Percentiles rank a stretch among this genome's conserved stretches.
Conservation (phyloP, 352 stramenopile species). For the Phytophthora sansomeana region DNA sequence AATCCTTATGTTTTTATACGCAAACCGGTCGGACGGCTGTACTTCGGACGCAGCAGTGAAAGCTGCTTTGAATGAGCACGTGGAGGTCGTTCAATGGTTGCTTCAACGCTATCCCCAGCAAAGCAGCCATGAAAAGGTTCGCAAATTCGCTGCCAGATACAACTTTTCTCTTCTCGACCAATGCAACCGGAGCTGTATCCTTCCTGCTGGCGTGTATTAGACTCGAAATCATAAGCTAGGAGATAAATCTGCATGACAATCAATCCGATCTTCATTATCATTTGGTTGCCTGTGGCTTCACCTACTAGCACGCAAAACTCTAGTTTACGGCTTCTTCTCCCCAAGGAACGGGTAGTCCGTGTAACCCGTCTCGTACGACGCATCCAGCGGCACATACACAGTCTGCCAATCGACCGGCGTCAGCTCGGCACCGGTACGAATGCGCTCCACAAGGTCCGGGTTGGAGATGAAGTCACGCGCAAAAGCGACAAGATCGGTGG, state of each 20-base stretch:
- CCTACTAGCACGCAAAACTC: neutral
- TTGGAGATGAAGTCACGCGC: conserved; percentile 73
- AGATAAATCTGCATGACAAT: neutral
- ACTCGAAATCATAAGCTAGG: neutral
- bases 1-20: conserved; percentile 44
- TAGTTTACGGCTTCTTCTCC: neutral
- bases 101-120: conserved; percentile 43
- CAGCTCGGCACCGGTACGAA: conserved; percentile 43
- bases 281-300: too few relatives aligned
- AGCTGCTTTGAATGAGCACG: conserved; percentile 36
- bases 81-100: conserved; percentile 44
- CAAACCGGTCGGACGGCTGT: conserved; percentile 31
- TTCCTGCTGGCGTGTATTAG: conserved; percentile 16
- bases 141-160: conserved; percentile 36
- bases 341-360: conserved; percentile 49
- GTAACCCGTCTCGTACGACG: conserved; percentile 42
- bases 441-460: conserved; percentile 61
- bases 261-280: neutral
- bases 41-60: conserved; percentile 36
- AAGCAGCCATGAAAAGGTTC: conserved; percentile 31
- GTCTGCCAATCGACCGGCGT: conserved; percentile 40
- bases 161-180: conserved; percentile 41
- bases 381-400: conserved; percentile 41
- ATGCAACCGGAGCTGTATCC: conserved; percentile 14
- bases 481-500: conserved; percentile 61